Evolutionary conservation across 2,329 filamentous ascomycete genomes (phyloP).

Genomic region (Ophiosphaerella herpotricha): DNA sequence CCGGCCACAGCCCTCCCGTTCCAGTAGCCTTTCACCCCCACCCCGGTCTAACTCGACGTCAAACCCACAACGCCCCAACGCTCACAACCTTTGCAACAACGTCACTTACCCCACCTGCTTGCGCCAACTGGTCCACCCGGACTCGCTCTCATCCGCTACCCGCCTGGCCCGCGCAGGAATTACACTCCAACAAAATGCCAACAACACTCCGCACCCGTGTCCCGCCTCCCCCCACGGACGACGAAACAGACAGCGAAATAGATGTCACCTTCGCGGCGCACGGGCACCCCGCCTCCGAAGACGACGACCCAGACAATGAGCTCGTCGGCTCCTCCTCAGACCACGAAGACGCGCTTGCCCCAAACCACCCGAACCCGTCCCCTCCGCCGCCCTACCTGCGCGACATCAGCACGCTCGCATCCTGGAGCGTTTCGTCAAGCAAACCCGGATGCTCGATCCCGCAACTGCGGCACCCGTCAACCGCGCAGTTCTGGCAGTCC

Average conservation of each 20-base stretch:
- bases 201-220: no score
- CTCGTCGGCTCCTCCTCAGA: conserved; percentile 9
- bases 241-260: conserved; percentile 36
- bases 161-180: background rate
- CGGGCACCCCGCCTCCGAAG: conserved; percentile 10
- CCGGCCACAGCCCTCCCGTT: no score
- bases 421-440: conserved; percentile 79
- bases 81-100: no score
- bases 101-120: no score
- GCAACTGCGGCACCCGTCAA: conserved; percentile 74
- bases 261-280: conserved; percentile 11
- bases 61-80: background rate
- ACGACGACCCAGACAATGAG: conserved; percentile 29
- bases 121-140: no score
- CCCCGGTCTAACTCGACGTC: background rate
- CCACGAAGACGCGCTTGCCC: conserved; percentile 34
- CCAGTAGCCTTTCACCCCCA: no score
- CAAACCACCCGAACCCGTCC: conserved; percentile 21
- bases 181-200: no score
- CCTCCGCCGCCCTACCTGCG: conserved; percentile 62
- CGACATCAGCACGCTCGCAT: conserved; percentile 82
- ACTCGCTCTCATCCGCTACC: background rate
- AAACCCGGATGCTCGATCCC: conserved; percentile 81
- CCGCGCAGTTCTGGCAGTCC: conserved; percentile 80
- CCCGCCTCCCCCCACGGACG: background rate